Evolutionary conservation across 805 yeast genomes (phyloP).

Genomic region (Candida montana): DNA sequence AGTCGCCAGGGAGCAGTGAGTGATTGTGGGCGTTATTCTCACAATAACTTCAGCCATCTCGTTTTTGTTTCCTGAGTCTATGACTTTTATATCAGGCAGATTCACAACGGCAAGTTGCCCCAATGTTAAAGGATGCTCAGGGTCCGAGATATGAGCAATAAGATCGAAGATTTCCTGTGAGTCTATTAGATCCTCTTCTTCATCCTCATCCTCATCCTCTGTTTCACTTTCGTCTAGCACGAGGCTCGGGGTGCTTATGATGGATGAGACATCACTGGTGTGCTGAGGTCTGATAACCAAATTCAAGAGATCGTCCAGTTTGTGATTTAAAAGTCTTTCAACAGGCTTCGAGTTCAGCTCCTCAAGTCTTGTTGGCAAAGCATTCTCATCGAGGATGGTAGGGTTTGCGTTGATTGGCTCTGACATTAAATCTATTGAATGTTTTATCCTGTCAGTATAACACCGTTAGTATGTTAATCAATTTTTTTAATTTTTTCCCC

Average conservation of each 20-base stretch:
- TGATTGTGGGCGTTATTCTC: slow-evolving; percentile 92
- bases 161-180: slow-evolving; percentile 86
- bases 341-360: slow-evolving; percentile 14
- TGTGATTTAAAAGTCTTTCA: slow-evolving; percentile 14
- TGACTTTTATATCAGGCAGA: slow-evolving; percentile 69
- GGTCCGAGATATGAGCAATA: slow-evolving; percentile 84
- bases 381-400: slow-evolving; percentile 65
- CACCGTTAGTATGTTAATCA: too few relatives aligned
- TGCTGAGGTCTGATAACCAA: slow-evolving; percentile 6
- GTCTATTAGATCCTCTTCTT: slow-evolving; percentile 63
- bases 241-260: slow-evolving; percentile 10
- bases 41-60: slow-evolving; percentile 73
- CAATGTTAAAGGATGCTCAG: slow-evolving; percentile 92
- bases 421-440: slow-evolving; percentile 42
- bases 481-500: neutral
- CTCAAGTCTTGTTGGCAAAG: slow-evolving; percentile 64
- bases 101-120: slow-evolving; percentile 95
- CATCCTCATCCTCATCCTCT: slow-evolving; percentile 29
- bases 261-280: neutral
- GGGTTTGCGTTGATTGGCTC: slow-evolving; percentile 93
- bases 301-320: slow-evolving; percentile 14
- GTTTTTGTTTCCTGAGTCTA: slow-evolving; percentile 45
- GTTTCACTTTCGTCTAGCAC: slow-evolving; percentile 9
- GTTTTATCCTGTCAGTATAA: too few relatives aligned
- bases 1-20: slow-evolving; percentile 96